Evolutionary conservation across 805 yeast species (phyloP), one percentile per base, ranked within the genome.

Genomic region (Saccharomyces paradoxus): DNA sequence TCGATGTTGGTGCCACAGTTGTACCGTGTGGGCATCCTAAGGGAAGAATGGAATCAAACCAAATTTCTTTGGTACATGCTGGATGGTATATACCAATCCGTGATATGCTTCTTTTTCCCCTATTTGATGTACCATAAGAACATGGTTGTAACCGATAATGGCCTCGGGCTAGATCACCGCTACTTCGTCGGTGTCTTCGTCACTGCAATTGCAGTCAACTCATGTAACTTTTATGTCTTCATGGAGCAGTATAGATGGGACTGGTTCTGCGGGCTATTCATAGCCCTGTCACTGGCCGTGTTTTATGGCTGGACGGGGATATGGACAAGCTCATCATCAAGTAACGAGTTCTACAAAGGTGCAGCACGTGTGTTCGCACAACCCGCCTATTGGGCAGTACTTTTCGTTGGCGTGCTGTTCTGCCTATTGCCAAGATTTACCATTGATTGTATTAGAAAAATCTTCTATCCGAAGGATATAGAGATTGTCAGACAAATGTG

Each of bases 161-260:
- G 88, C 2, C 71, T 83, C 59, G 74, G 76, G 1, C 61, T 84
- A 48, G 89, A 84, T 60, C 94, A 87, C 67, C 77, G 96, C 63
- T 87, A 80, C 65, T 82, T 81, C 77, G 78, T 87, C 57, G 96
- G 95, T 66, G 74, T 82, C 0, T 72, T 79, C 30, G 88, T 85
- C 49, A 81, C 88, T 0, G 76, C 83, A 48, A 85, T 86, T 62
- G 78, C 91, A 3, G 84, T 81, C 46, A 72, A 83, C 24, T 68
- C 91, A 0, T 85, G 90, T 71, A 84, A 87, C 64, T 56, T 79
- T 6, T 86, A 84, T 66, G 78, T 87, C 51, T 65, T 84, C 60
- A 68, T 84, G 60, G 89, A 84, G 60, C 88, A 85, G 66, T 79
- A 79, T 63, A 77, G 89, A 64, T 87, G 96, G 96, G 96, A 87